Evolutionary conservation across 805 yeast species (phyloP).

Genomic region (Cyberlindnera suaveolens): DNA sequence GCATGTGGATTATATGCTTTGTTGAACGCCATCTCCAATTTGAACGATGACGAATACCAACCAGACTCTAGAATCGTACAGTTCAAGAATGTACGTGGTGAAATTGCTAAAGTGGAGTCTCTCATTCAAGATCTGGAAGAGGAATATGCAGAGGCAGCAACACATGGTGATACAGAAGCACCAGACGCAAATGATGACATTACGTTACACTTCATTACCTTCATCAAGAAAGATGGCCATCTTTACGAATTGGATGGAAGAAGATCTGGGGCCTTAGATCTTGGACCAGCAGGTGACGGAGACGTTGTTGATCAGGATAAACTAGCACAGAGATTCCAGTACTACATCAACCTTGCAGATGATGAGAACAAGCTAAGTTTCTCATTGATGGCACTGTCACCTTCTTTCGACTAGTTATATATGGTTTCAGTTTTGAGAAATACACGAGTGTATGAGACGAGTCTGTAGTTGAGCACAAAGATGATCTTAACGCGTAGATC

Average conservation of each 20-base stretch:
- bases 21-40: constrained; percentile 52
- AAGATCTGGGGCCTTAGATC: constrained; percentile 63
- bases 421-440: not conserved
- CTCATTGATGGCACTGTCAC: constrained; percentile 73
- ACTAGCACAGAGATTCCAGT: constrained; percentile 50
- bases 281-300: constrained; percentile 36
- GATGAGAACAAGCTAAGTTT: constrained; percentile 57
- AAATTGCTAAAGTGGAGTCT: constrained; percentile 23
- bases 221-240: constrained; percentile 50
- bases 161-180: constrained; percentile 46
- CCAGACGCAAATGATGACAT: constrained; percentile 50
- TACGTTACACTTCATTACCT: constrained; percentile 73
- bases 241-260: constrained; percentile 89
- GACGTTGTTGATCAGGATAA: constrained; percentile 50
- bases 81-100: constrained; percentile 13
- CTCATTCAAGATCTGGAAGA: constrained; percentile 42
- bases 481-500: too few relatives aligned
- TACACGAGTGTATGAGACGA: too few relatives aligned
- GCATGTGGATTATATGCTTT: constrained; percentile 93
- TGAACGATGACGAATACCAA: constrained; percentile 25
- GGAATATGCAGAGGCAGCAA: constrained; percentile 35
- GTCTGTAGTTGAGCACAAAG: too few relatives aligned
- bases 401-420: constrained; percentile 33
- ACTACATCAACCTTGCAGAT: constrained; percentile 59
- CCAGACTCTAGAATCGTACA: constrained; percentile 10